Base-by-base conservation (phyloP, 331 rosid species). In the Quercus lobata region DNA sequence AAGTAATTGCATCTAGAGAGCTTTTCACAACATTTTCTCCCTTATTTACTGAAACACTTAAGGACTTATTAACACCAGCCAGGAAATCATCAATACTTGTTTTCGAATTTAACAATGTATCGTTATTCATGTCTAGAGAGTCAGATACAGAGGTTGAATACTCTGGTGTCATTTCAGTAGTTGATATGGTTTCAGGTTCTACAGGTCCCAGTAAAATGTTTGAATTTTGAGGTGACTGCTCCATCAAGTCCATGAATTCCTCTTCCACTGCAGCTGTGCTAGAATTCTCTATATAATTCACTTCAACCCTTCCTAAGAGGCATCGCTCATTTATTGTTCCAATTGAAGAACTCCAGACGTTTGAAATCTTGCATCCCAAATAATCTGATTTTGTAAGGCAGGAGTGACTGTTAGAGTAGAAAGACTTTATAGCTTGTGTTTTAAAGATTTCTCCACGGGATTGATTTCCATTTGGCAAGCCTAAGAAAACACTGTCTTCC, bases 11-110 rank as follows among this genome's bases (percentile, higher is more conserved):
- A 77, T 91, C 97, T 57, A 88, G 60, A 12, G 97, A 85, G 82
- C 84, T 86, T 86, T 75, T 87, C 5, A 91, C 60, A 19, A 78
- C 78, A 81, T 69, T 79, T 83, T 87, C 89, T 62, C 92, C 97
- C 74, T 89, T 84, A 27, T 58, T 80, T 19, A 95, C 25, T 3
- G 97, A 85, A 57, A 80, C 87, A 76, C 75, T 83, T 62, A 94
- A 83, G 35, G 97, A 82, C 52, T 85, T 79, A 8, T 73, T 82
- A 76, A 83, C 80, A n/a, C 85, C 93, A 54, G 81, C 44, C 9
- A 89, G n/a, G 66, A 81, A 58, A 58, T 86, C 94, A 73, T 78
- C 86, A 35, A 80, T 71, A 61, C 89, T 90, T 78, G 88, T 78
- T 81, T 92, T 92, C 49, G 80, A 37, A 61, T 84, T 77, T 66